phyloP scores from a whole-genome alignment of 129 eudicot genomes.

The Rutidosis leptorrhynchoides region DNA sequence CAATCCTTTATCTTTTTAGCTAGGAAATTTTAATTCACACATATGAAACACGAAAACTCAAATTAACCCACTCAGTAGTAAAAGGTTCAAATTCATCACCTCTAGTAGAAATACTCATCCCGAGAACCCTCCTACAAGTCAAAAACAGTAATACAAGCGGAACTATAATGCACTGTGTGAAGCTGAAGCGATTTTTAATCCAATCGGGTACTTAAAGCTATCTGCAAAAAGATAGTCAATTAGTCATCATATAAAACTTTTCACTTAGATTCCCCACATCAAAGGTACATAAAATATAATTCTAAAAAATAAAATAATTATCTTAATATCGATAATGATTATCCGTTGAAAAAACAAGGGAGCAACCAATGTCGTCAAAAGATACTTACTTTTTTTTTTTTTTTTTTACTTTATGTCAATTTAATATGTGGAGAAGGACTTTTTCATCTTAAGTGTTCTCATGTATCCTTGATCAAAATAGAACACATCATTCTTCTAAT shows the following conservation, averaged over 20 bases:
- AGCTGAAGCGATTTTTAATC: neutral
- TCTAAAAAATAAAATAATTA: neutral
- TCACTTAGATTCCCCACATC: neutral
- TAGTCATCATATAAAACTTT: neutral
- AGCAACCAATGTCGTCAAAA: neutral
- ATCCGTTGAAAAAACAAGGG: slow-evolving; percentile 5
- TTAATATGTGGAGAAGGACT: slow-evolving; percentile 1
- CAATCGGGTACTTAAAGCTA: neutral
- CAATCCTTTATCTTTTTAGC: neutral
- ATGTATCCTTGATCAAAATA: neutral
- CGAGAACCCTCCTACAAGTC: neutral
- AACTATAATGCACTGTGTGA: neutral
- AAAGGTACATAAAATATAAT: neutral
- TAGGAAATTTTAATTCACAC: neutral
- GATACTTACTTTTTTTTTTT: neutral
- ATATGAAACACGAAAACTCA: neutral
- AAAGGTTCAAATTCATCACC: neutral
- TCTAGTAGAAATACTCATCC: slow-evolving; percentile 8
- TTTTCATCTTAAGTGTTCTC: neutral
- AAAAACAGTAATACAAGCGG: neutral
- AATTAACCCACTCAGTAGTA: neutral
- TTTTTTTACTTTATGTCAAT: slow-evolving; percentile 11
- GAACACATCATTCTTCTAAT: neutral
- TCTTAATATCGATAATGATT: slow-evolving; percentile 1
- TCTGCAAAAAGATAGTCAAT: neutral